Evolutionary conservation across 495 filamentous ascomycete species (phyloP), one percentile per base, ranked within the genome.

Genomic region (Hyaloscypha hepaticicola): DNA sequence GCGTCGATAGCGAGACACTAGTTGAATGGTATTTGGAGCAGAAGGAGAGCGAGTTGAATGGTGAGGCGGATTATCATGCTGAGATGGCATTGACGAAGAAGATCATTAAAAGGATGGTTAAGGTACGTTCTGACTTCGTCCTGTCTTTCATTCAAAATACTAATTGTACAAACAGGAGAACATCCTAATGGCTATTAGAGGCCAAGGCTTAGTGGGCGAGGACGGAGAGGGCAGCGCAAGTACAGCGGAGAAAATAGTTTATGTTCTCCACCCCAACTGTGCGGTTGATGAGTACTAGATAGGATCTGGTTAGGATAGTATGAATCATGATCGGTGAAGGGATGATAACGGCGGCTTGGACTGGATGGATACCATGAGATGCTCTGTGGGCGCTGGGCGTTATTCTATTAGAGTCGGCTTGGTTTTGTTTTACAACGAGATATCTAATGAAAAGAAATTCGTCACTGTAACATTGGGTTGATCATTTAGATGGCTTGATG

Each of bases 211-310:
- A 19, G 79, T 89, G 9, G 77, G 74, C 16, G 83, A 82, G 1
- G 79, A 82, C 48, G 79, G 78, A 2, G 72, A 78, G 21, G 78
- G 82, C 38, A 79, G 72, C 55, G 74, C 79, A 12, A 66, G 70
- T 34, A 79, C 75, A 24, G 70, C 72, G 45, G 77, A 79, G 45
- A 85, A 82, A 75, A 80, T 87, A 6, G 84, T 96, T 29, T 99
- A 97, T 76, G 91, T 97, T 16, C 67, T 99, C 72, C 95, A 99
- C 82, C 95, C 95, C 22, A 97, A 98, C 74, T 95, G 91, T 70
- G 90, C 91, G 1, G 82, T 93, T 25, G 92, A 96, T 71, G 88
- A 90, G 70, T 66, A 71, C 21, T 71, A 58, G 28, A 45, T 58
- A 16, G 29, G 33, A 48, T 24, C 4, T 14, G 31, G 50, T 49